These are phyloP conservation scores for Debaryomyces fabryi DNA, from an alignment of 1,139 yeast genomes.

Conservation along the genomic window DNA sequence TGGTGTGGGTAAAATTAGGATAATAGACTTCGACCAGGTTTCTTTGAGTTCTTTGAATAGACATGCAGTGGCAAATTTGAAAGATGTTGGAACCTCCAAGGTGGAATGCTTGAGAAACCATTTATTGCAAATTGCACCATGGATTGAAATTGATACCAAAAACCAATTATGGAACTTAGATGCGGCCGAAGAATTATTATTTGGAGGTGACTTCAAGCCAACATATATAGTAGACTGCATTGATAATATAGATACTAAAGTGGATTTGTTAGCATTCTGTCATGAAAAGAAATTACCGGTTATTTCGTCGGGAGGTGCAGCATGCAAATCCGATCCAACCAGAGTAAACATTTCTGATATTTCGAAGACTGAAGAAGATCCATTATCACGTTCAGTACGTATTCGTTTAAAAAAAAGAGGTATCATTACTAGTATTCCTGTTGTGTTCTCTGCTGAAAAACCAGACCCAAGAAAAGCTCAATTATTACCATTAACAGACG, in stretches of 20 bases:
- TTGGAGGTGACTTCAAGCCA: conserved; percentile 57
- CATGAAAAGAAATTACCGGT: conserved; percentile 60
- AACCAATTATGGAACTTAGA: conserved; percentile 77
- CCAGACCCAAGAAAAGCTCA: conserved; percentile 95
- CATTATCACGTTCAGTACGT: conserved; percentile 85
- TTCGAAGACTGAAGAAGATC: conserved; percentile 81
- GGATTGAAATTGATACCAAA: conserved; percentile 79
- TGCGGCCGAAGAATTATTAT: conserved; percentile 60
- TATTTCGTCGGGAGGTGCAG: conserved; percentile 94
- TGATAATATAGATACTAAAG: conserved; percentile 93
- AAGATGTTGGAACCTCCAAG: conserved; percentile 89
- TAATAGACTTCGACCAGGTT: conserved; percentile 95
- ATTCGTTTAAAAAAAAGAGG: conserved; percentile 81
- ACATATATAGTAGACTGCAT: conserved; percentile 90
- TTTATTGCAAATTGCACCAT: conserved; percentile 76
- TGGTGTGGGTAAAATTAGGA: conserved; percentile 76
- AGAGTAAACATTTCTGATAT: conserved; percentile 48
- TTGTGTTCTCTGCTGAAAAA: conserved; percentile 90
- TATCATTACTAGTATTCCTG: conserved; percentile 74
- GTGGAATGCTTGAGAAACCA: conserved; percentile 75
- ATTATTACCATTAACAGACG: conserved; percentile 78
- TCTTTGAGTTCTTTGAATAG: conserved; percentile 88
- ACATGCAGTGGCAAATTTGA: conserved; percentile 87
- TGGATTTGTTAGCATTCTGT: conserved; percentile 80
- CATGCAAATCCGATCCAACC: conserved; percentile 62